Evolutionary conservation across 2,329 filamentous ascomycete species (phyloP).

Genomic region (Fusarium xylarioides): DNA sequence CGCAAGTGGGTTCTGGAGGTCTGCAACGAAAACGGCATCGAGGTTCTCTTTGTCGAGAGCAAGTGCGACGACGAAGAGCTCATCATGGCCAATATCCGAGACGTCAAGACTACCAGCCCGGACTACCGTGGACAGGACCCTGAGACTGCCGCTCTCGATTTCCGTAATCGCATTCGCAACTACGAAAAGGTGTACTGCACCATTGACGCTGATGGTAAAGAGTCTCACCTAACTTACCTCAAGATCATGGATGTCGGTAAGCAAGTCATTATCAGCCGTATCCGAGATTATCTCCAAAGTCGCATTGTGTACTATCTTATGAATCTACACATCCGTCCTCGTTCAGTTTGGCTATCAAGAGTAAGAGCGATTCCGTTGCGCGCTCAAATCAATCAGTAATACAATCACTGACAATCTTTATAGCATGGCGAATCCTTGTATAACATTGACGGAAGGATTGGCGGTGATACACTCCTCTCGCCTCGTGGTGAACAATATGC

Average conservation of each 20-base stretch:
- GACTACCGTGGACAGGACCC: slow-evolving; percentile 96
- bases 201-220: slow-evolving; percentile 81
- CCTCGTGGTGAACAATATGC: slow-evolving; percentile 89
- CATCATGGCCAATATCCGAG: slow-evolving; percentile 97
- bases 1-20: slow-evolving; percentile 90
- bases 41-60: slow-evolving; percentile 95
- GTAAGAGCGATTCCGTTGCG: slow-evolving; percentile 60
- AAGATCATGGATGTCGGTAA: slow-evolving; percentile 97
- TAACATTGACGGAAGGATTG: slow-evolving; percentile 90
- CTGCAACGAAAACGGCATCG: slow-evolving; percentile 78
- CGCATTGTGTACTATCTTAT: slow-evolving; percentile 98
- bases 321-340: slow-evolving; percentile 96
- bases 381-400: background rate
- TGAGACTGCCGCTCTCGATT: slow-evolving; percentile 88
- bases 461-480: slow-evolving; percentile 89
- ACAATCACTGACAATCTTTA: slow-evolving; percentile 6
- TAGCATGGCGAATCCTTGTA: slow-evolving; percentile 95
- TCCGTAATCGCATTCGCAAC: slow-evolving; percentile 92
- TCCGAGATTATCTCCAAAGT: slow-evolving; percentile 95
- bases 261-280: slow-evolving; percentile 97
- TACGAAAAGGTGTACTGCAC: slow-evolving; percentile 98
- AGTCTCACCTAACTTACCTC: slow-evolving; percentile 89
- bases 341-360: slow-evolving; percentile 95
- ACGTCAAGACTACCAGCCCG: slow-evolving; percentile 95
- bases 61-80: slow-evolving; percentile 95